phyloP scores from a whole-genome alignment of 108 stramenopile species.

The Cyclostephanos invisitatus region DNA sequence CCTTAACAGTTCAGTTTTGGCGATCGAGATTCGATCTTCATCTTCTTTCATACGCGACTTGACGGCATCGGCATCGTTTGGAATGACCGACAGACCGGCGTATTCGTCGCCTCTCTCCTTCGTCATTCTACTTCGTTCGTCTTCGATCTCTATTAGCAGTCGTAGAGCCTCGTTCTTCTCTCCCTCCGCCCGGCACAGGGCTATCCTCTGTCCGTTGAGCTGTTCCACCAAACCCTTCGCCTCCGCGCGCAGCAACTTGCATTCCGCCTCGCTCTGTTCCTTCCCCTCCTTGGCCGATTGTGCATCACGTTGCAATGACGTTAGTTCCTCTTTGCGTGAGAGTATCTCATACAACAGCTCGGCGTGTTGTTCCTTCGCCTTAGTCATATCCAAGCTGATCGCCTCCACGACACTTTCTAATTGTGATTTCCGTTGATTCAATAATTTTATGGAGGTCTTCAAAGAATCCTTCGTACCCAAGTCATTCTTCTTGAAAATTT shows the following conservation, averaged over 20 bases:
- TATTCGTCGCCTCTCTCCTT: slow-evolving; percentile 1
- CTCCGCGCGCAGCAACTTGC: slow-evolving; percentile 15
- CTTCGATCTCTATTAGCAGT: slow-evolving; percentile 19
- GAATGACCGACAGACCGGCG: neutral
- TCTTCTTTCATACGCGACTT: slow-evolving; percentile 2
- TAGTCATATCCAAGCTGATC: slow-evolving; percentile 12
- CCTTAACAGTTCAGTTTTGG: slow-evolving; percentile 21
- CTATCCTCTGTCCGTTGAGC: slow-evolving; percentile 18
- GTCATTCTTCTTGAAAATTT: slow-evolving; percentile 14
- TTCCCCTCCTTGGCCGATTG: slow-evolving; percentile 27
- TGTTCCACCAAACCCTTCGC: slow-evolving; percentile 4
- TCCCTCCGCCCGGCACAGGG: slow-evolving; percentile 6
- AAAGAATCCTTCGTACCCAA: slow-evolving; percentile 8
- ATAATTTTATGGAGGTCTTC: slow-evolving; percentile 8
- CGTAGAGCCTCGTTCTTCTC: slow-evolving; percentile 17
- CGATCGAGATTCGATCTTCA: slow-evolving; percentile 21
- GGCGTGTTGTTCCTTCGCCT: slow-evolving; percentile 4
- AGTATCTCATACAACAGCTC: slow-evolving; percentile 19
- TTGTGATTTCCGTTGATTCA: slow-evolving; percentile 8
- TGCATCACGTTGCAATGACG: slow-evolving; percentile 28
- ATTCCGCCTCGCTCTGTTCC: slow-evolving; percentile 18
- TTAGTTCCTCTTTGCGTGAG: slow-evolving; percentile 25
- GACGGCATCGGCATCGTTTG: neutral
- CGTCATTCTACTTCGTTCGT: slow-evolving; percentile 4
- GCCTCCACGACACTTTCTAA: slow-evolving; percentile 1